Evolutionary conservation across 306 rosid genomes (phyloP).

Genomic region (Pyrus pyrifolia): DNA sequence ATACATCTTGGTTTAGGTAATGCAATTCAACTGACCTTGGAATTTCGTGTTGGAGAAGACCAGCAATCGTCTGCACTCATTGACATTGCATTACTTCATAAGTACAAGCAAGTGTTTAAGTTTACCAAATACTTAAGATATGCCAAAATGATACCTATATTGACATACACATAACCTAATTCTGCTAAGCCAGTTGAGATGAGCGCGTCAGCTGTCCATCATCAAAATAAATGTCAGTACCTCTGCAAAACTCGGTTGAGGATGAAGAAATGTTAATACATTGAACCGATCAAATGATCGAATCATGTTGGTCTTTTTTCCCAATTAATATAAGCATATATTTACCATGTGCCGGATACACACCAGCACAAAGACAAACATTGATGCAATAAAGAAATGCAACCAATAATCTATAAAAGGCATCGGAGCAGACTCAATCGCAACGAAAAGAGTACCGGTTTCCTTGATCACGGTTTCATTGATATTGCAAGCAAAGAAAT

Average conservation of each 20-base stretch:
- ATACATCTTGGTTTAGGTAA: background rate
- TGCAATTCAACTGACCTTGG: conserved; percentile 41
- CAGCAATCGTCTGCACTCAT: conserved; percentile 90
- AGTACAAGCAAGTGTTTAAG: background rate
- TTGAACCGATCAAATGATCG: background rate
- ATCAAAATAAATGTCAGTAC: conserved; percentile 20
- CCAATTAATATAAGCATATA: background rate
- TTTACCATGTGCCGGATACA: background rate
- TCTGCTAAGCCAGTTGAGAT: conserved; percentile 80
- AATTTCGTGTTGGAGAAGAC: conserved; percentile 44
- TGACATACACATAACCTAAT: conserved; percentile 71
- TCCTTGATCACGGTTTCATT: conserved; percentile 79
- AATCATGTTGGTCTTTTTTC: background rate
- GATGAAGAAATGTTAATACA: background rate
- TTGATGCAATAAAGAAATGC: conserved; percentile 3
- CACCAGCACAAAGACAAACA: background rate
- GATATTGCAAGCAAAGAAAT: conserved; percentile 91
- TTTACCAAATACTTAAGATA: conserved; percentile 10
- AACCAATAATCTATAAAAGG: background rate
- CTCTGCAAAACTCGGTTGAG: background rate
- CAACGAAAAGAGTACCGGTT: conserved; percentile 45
- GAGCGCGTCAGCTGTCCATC: conserved; percentile 86
- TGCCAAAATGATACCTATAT: conserved; percentile 58
- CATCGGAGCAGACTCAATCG: background rate
- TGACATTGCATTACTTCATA: conserved; percentile 8